Conservation (phyloP, 257 asterid species). For the Nicotiana otophora region DNA sequence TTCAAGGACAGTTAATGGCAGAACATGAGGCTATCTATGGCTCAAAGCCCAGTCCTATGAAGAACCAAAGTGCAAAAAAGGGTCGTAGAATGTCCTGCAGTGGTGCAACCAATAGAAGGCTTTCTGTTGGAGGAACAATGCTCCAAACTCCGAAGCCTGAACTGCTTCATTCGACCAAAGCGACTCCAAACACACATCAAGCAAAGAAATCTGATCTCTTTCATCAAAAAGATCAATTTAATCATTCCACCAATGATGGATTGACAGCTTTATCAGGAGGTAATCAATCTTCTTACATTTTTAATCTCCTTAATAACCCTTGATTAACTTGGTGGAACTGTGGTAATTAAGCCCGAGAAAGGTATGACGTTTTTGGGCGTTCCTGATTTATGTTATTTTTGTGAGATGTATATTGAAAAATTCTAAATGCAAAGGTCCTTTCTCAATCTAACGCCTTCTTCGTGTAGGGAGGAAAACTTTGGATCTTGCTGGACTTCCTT, state of each 20-base stretch:
- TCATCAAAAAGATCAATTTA: constrained; percentile 20
- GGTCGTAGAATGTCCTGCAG: constrained; percentile 34
- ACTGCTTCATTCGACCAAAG: constrained; percentile 27
- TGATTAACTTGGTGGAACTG: background rate
- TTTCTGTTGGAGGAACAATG: constrained; percentile 34
- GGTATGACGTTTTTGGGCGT: too few relatives aligned
- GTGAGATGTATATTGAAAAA: background rate
- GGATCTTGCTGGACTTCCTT: too few relatives aligned
- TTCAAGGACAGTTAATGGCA: constrained; percentile 42
- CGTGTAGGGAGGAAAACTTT: constrained; percentile 76
- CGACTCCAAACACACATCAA: constrained; percentile 26
- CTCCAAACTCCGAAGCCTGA: constrained; percentile 30
- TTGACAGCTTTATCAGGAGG: constrained; percentile 56
- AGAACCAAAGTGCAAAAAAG: constrained; percentile 35
- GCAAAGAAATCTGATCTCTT: constrained; percentile 30
- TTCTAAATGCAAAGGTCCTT: background rate
- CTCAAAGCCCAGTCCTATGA: constrained; percentile 47
- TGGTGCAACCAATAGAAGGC: constrained; percentile 27
- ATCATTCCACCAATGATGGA: constrained; percentile 41
- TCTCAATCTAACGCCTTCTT: background rate
- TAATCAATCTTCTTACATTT: constrained; percentile 20
- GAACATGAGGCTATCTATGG: constrained; percentile 48
- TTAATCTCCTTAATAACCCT: background rate
- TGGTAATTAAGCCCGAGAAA: too few relatives aligned
- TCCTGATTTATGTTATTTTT: background rate